Evolutionary conservation across 108 stramenopile genomes (phyloP).

Genomic region (Aurantiochytrium sp.): DNA sequence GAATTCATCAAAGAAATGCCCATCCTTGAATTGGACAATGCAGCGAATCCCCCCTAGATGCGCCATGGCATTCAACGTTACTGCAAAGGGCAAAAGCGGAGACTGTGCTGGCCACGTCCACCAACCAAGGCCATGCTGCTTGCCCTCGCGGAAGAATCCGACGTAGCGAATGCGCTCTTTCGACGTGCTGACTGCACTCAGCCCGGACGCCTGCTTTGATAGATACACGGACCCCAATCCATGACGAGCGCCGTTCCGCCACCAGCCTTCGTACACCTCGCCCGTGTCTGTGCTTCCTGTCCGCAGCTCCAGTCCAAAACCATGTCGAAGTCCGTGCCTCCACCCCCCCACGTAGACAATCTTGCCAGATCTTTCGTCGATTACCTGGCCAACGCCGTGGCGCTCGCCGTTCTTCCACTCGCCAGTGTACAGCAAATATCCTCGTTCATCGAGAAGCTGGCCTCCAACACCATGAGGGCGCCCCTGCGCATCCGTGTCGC

Average conservation of each 20-base stretch:
- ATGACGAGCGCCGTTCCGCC: not conserved
- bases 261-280: not conserved
- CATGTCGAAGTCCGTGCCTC: not conserved
- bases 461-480: not conserved
- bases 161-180: slow-evolving; percentile 16
- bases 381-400: not conserved
- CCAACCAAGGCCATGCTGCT: slow-evolving; percentile 2
- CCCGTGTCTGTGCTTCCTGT: not conserved
- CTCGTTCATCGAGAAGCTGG: not conserved
- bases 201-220: not conserved
- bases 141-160: not conserved
- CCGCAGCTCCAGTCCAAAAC: not conserved
- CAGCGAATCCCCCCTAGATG: not conserved
- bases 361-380: not conserved
- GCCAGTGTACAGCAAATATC: not conserved
- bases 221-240: not conserved
- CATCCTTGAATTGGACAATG: slow-evolving; percentile 4
- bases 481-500: not conserved
- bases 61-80: not conserved
- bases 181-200: not conserved
- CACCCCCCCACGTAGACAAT: not conserved
- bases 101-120: not conserved
- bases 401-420: not conserved
- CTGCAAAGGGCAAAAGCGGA: not conserved
- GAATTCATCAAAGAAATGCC: not conserved